Evolutionary conservation across 805 yeast genomes (phyloP).

Genomic region (Tanozyma kutaoensis): DNA sequence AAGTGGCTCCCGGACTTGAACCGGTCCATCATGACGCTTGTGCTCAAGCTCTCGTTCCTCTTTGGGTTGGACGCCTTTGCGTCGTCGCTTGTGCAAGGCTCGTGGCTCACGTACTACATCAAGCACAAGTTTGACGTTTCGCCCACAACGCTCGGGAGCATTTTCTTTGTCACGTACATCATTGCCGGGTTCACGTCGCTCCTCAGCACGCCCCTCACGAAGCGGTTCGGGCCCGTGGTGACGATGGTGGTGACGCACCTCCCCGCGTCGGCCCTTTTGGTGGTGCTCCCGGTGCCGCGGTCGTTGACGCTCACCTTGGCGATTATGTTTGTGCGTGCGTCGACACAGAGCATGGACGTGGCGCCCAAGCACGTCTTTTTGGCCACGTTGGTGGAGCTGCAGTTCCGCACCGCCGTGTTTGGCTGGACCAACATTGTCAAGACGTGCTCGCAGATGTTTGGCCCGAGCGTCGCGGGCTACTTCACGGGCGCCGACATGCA

Average conservation of each 20-base stretch:
- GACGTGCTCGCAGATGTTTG: slow-evolving; percentile 26
- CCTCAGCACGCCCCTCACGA: slow-evolving; percentile 29
- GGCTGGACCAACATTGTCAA: slow-evolving; percentile 31
- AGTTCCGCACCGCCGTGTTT: slow-evolving; percentile 29
- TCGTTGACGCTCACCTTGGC: slow-evolving; percentile 16
- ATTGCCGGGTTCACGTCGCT: slow-evolving; percentile 26
- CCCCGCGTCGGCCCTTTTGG: slow-evolving; percentile 26
- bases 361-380: slow-evolving; percentile 36
- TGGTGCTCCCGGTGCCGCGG: slow-evolving; percentile 24
- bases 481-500: slow-evolving; percentile 21
- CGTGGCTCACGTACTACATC: slow-evolving; percentile 35
- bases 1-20: slow-evolving; percentile 9
- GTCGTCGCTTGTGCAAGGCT: slow-evolving; percentile 27
- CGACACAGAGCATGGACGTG: slow-evolving; percentile 33
- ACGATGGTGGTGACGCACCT: slow-evolving; percentile 33
- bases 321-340: slow-evolving; percentile 19
- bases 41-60: slow-evolving; percentile 20
- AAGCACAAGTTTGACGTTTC: slow-evolving; percentile 19
- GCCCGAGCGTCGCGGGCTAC: slow-evolving; percentile 29
- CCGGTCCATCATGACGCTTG: slow-evolving; percentile 7
- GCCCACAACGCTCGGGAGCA: slow-evolving; percentile 22
- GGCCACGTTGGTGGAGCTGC: slow-evolving; percentile 24
- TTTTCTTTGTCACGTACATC: slow-evolving; percentile 25
- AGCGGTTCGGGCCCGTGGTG: slow-evolving; percentile 28
- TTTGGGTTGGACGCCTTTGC: slow-evolving; percentile 31